These are phyloP conservation scores for Leccinum subfulvum DNA, from an alignment of 1,284 basidiomycete genomes.

Conservation along the genomic window DNA sequence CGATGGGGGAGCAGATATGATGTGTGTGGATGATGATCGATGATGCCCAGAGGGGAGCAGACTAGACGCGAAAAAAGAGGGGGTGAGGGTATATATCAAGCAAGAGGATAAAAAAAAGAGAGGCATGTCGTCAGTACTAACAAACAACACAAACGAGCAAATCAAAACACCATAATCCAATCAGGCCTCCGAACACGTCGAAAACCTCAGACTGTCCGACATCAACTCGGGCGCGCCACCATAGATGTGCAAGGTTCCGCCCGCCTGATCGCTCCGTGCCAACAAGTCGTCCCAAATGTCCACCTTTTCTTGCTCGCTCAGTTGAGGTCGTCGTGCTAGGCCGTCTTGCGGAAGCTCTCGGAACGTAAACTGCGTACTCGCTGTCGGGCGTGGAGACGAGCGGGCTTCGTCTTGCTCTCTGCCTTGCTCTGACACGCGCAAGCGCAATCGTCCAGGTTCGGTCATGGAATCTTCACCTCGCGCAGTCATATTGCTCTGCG, in stretches of 20 bases:
- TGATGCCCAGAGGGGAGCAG: too few species aligned
- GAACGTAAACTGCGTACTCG: slow-evolving; percentile 43
- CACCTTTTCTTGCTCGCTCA: slow-evolving; percentile 67
- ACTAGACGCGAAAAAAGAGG: not conserved
- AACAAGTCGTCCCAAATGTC: slow-evolving; percentile 68
- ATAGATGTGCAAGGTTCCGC: slow-evolving; percentile 64
- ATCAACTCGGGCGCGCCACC: slow-evolving; percentile 35
- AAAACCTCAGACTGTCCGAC: slow-evolving; percentile 46
- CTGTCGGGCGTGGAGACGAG: not conserved
- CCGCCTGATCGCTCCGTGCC: slow-evolving; percentile 59
- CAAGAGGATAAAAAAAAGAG: not conserved
- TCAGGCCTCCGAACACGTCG: slow-evolving; percentile 27
- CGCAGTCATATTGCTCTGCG: slow-evolving; percentile 34
- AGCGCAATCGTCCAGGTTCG: not conserved
- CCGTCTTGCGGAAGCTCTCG: slow-evolving; percentile 40
- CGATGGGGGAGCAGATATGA: too few species aligned
- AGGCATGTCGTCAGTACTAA: not conserved
- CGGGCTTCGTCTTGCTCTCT: not conserved
- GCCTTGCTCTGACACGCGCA: not conserved
- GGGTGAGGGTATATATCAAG: not conserved
- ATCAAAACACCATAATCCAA: not conserved
- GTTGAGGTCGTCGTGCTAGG: slow-evolving; percentile 32
- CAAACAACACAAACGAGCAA: not conserved
- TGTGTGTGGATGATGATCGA: too few species aligned
- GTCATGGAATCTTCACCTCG: slow-evolving; percentile 4